Conservation (phyloP, 257 asterid genomes). For the Solanum chaucha region DNA sequence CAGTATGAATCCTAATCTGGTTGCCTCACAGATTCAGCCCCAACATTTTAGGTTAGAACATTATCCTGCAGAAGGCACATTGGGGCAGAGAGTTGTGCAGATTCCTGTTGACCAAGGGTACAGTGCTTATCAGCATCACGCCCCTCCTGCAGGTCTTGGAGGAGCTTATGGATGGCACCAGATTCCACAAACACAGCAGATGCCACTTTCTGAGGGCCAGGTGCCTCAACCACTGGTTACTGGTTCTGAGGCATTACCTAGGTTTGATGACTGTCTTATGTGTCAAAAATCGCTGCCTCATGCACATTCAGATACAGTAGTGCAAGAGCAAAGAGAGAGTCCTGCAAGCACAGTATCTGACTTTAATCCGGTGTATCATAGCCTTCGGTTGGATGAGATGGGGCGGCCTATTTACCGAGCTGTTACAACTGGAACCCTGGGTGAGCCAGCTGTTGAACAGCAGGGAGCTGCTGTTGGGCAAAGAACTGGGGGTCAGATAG, state of each 20-base stretch:
- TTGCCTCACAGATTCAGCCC: constrained; percentile 36
- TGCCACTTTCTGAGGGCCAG: constrained; percentile 21
- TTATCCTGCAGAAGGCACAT: constrained; percentile 39
- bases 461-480: constrained; percentile 21
- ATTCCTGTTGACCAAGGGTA: constrained; percentile 51
- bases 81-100: constrained; percentile 49
- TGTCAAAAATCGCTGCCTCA: constrained; percentile 94
- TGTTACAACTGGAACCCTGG: constrained; percentile 20
- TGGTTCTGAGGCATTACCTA: constrained; percentile 25
- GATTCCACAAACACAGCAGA: constrained; percentile 27
- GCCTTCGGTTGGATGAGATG: constrained; percentile 53
- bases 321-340: constrained; percentile 47
- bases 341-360: constrained; percentile 38
- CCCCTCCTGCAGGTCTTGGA: constrained; percentile 35
- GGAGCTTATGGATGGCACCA: constrained; percentile 61
- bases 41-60: constrained; percentile 54
- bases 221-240: constrained; percentile 21
- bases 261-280: constrained; percentile 62
- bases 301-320: constrained; percentile 87
- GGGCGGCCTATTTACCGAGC: constrained; percentile 42
- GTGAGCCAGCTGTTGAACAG: constrained; percentile 31
- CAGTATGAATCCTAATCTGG: constrained; percentile 41
- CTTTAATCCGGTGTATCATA: constrained; percentile 33
- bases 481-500: constrained; percentile 14
- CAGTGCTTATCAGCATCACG: constrained; percentile 37